These are phyloP conservation scores for Rhizopogon vesiculosus DNA, from an alignment of 768 basidiomycete species.

Conservation along the genomic window DNA sequence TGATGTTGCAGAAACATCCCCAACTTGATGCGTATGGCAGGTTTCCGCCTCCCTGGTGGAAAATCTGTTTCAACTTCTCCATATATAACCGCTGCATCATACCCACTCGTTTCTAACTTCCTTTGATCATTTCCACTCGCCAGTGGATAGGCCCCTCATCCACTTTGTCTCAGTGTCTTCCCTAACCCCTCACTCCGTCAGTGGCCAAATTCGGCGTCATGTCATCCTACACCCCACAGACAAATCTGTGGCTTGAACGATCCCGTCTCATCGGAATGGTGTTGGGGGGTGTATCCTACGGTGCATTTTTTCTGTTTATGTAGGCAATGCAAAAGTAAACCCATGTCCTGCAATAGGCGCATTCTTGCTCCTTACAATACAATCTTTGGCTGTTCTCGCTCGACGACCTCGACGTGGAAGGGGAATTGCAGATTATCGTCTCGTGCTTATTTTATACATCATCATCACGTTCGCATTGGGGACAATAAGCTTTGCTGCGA, in stretches of 20 bases:
- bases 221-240: conserved; percentile 12
- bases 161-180: background rate
- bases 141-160: background rate
- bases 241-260: conserved; percentile 20
- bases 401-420: background rate
- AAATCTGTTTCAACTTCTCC: background rate
- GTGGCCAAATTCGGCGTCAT: conserved; percentile 2
- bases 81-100: background rate
- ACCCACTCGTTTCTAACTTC: background rate
- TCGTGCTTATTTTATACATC: conserved; percentile 16
- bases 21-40: background rate
- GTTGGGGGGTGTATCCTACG: conserved; percentile 13
- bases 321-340: background rate
- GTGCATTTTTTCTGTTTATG: conserved; percentile 1
- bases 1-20: background rate
- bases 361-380: conserved; percentile 14
- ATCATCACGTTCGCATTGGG: conserved; percentile 21
- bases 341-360: conserved; percentile 10
- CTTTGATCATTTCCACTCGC: background rate
- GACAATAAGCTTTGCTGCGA: conserved; percentile 18
- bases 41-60: background rate
- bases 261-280: conserved; percentile 21
- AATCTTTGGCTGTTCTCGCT: conserved; percentile 7
- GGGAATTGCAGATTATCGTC: background rate
- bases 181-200: background rate